A percentile compares a stretch with the other conserved stretches of the same genome.
phyloP scores from a whole-genome alignment of 352 stramenopile species.

The Globisporangium paroecandrum region DNA sequence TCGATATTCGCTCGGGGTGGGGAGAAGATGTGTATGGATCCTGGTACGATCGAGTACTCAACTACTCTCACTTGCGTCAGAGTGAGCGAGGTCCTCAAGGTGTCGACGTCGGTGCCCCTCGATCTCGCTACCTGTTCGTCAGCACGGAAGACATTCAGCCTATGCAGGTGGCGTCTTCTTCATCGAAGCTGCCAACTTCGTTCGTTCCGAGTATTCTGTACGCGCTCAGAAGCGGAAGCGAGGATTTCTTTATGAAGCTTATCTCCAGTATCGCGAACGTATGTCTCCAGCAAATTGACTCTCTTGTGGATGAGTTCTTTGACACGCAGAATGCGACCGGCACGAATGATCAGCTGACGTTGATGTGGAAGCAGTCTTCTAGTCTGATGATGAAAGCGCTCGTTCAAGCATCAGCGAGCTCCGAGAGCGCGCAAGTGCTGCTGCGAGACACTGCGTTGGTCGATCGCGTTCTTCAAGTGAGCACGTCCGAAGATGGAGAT shows the following conservation, averaged over 20 bases:
- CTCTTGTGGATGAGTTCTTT: neutral
- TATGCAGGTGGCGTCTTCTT: neutral
- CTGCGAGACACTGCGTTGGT: conserved; percentile 5
- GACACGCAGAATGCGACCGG: neutral
- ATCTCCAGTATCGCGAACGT: neutral
- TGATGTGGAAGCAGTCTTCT: neutral
- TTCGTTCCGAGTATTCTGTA: conserved; percentile 11
- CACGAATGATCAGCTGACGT: neutral
- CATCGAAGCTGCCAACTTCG: neutral
- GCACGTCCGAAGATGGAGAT: conserved; percentile 22
- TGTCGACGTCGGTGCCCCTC: neutral
- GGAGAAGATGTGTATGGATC: neutral
- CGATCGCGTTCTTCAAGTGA: conserved; percentile 7
- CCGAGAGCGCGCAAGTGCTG: neutral
- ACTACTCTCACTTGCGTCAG: neutral
- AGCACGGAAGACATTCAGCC: conserved; percentile 17
- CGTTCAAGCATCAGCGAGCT: neutral
- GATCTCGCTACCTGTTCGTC: conserved; percentile 14
- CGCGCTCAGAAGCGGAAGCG: neutral
- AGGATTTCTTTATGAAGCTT: neutral
- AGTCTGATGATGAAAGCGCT: conserved; percentile 16
- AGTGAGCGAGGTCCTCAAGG: neutral
- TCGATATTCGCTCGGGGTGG: neutral
- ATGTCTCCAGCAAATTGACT: conserved; percentile 5
- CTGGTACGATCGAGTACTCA: conserved; percentile 6